Conservation (phyloP, 257 asterid species). For the Avicennia marina region DNA sequence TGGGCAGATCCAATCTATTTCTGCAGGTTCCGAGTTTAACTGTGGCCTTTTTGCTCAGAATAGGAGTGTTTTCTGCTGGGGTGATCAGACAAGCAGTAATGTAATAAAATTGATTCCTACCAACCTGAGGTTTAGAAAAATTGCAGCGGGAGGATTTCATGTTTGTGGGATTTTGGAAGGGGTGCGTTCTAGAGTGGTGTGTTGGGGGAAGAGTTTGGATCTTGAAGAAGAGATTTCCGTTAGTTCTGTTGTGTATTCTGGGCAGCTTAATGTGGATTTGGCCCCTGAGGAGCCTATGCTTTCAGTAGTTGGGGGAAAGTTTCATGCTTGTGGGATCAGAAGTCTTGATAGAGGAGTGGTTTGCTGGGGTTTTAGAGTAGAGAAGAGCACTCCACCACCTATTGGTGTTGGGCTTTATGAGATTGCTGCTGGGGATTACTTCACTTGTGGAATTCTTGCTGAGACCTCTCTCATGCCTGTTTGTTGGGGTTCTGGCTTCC, state of each 20-base stretch:
- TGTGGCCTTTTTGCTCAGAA: constrained; percentile 77
- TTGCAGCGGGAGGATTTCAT: constrained; percentile 92
- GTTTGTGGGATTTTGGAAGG: constrained; percentile 85
- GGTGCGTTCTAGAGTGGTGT: constrained; percentile 40
- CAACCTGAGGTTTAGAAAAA: constrained; percentile 44
- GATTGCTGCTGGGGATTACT: constrained; percentile 88
- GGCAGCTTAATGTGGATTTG: constrained; percentile 44
- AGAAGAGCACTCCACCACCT: constrained; percentile 74
- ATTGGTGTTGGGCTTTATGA: constrained; percentile 56
- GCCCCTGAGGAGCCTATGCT: constrained; percentile 59
- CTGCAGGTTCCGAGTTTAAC: constrained; percentile 85
- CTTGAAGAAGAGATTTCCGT: constrained; percentile 43
- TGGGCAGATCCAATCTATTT: constrained; percentile 76
- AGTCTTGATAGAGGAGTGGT: constrained; percentile 59
- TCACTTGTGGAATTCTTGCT: constrained; percentile 81
- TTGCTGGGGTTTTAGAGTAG: constrained; percentile 84
- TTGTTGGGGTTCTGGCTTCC: constrained; percentile 82
- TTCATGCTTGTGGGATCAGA: constrained; percentile 81
- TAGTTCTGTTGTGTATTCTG: constrained; percentile 28
- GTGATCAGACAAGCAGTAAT: constrained; percentile 65
- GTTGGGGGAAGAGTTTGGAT: constrained; percentile 80
- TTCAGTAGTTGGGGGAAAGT: constrained; percentile 73
- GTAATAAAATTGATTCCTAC: constrained; percentile 52
- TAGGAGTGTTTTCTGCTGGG: constrained; percentile 84
- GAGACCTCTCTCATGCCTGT: constrained; percentile 55